phyloP scores from a whole-genome alignment of 257 asterid genomes.

The Eustoma russellianum region DNA sequence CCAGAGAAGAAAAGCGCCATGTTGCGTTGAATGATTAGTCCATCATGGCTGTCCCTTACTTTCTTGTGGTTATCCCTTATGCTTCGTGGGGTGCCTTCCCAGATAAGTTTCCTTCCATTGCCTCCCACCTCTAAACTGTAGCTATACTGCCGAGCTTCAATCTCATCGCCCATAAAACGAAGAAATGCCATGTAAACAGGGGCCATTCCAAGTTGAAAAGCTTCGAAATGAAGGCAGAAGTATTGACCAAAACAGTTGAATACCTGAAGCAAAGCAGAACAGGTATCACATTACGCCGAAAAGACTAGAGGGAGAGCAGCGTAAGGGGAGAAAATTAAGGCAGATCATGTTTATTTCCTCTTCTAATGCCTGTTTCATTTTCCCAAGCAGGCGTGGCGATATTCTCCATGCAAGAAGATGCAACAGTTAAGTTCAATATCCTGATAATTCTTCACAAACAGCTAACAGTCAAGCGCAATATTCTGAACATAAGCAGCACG shows the following conservation, averaged over 20 bases:
- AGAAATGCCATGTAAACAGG: slow-evolving; percentile 89
- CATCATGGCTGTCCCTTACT: slow-evolving; percentile 84
- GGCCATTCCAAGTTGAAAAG: slow-evolving; percentile 83
- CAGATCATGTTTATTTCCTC: too few relatives aligned
- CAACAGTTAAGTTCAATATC: too few relatives aligned
- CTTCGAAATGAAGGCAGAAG: slow-evolving; percentile 81
- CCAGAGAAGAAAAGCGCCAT: slow-evolving; percentile 86
- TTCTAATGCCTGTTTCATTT: too few relatives aligned
- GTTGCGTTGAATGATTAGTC: slow-evolving; percentile 63
- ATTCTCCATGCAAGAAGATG: too few relatives aligned
- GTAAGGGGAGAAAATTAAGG: not conserved
- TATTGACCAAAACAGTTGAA: slow-evolving; percentile 86
- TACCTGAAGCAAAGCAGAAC: slow-evolving; percentile 27
- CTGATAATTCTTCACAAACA: too few relatives aligned
- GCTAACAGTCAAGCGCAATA: too few relatives aligned
- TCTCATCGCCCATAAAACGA: slow-evolving; percentile 85
- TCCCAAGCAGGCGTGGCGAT: too few relatives aligned
- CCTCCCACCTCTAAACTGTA: slow-evolving; percentile 90
- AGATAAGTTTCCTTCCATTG: slow-evolving; percentile 66
- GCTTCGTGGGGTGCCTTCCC: slow-evolving; percentile 93
- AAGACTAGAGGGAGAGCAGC: not conserved
- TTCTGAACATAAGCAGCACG: too few relatives aligned
- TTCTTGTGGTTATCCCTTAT: slow-evolving; percentile 73
- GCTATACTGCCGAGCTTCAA: slow-evolving; percentile 65
- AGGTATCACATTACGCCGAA: not conserved